A percentile compares a stretch with the other conserved stretches of the same genome.
Evolutionary conservation across 1,284 basidiomycete species (phyloP).

Genomic region (Pholiota adiposa): DNA sequence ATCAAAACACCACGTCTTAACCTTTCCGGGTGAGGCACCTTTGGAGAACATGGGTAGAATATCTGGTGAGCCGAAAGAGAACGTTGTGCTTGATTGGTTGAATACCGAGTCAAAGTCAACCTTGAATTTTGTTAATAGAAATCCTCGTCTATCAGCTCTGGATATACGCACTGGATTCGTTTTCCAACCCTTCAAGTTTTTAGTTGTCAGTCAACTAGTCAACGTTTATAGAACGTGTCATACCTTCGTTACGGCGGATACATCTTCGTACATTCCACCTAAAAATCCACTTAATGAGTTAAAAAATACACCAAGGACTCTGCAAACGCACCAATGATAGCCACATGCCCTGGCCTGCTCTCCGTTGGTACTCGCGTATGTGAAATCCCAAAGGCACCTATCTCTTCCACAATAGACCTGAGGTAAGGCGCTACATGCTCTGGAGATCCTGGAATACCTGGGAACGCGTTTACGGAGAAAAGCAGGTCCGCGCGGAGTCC

Average conservation of each 20-base stretch:
- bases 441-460: slow-evolving; percentile 53
- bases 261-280: slow-evolving; percentile 93
- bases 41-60: slow-evolving; percentile 89
- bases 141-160: background rate
- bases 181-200: slow-evolving; percentile 75
- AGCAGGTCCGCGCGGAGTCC: slow-evolving; percentile 85
- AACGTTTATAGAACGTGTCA: background rate
- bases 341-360: slow-evolving; percentile 88
- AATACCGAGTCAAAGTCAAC: slow-evolving; percentile 90
- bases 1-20: slow-evolving; percentile 79
- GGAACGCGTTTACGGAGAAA: slow-evolving; percentile 68
- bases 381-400: slow-evolving; percentile 83
- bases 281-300: background rate
- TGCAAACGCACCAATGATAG: slow-evolving; percentile 71
- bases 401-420: slow-evolving; percentile 63
- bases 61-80: slow-evolving; percentile 88
- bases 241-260: slow-evolving; percentile 87
- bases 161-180: slow-evolving; percentile 76
- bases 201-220: slow-evolving; percentile 2
- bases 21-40: slow-evolving; percentile 73
- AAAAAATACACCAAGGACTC: background rate
- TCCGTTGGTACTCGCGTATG: slow-evolving; percentile 92
- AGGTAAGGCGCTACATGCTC: slow-evolving; percentile 80
- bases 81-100: slow-evolving; percentile 82
- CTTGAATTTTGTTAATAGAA: slow-evolving; percentile 35